Percentiles rank a stretch among this genome's conserved stretches.
These are phyloP conservation scores for Dictyostelium citrinum DNA, from an alignment of 78 protist genomes.

Conservation along the genomic window DNA sequence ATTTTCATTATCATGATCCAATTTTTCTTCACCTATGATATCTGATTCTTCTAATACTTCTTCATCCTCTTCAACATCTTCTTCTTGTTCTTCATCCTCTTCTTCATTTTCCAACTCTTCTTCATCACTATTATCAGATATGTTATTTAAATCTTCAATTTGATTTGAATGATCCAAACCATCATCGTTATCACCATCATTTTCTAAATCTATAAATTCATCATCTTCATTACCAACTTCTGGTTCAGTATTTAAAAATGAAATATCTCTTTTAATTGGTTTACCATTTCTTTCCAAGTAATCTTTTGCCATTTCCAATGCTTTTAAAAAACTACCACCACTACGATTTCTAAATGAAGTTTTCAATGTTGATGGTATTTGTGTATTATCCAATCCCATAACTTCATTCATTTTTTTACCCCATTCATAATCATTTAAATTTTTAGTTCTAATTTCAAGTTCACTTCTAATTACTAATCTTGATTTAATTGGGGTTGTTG, in stretches of 20 bases:
- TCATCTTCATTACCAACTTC: background rate
- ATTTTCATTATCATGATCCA: too few species aligned
- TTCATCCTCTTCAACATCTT: background rate
- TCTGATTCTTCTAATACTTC: background rate
- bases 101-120: background rate
- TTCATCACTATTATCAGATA: background rate
- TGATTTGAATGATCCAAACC: background rate
- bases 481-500: background rate
- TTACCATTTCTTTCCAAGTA: background rate
- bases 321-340: background rate
- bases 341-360: background rate
- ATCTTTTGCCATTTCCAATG: background rate
- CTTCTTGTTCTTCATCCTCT: background rate
- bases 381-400: background rate
- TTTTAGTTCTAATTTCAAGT: background rate
- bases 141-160: background rate
- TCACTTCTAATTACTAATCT: background rate
- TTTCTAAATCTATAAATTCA: background rate
- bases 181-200: background rate
- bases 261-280: background rate
- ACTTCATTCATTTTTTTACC: background rate
- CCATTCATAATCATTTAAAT: background rate
- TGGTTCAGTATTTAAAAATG: background rate
- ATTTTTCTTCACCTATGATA: background rate
- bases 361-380: background rate